Conservation (phyloP, 2,329 filamentous ascomycete species). For the Dryadomyces quercus-mongolicae region DNA sequence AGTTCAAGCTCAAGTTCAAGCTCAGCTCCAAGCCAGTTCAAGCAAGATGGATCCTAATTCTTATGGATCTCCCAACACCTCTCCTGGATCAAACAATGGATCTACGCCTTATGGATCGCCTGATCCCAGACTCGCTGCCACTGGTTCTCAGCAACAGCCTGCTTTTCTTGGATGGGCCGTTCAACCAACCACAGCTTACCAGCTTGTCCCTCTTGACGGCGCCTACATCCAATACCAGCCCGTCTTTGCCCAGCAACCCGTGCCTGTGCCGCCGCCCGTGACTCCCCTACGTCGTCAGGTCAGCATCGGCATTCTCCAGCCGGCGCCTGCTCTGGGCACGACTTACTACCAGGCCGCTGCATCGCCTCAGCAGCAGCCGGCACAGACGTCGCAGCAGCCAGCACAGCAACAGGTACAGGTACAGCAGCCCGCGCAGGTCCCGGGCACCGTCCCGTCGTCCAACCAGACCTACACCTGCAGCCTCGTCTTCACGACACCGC, state of each 20-base stretch:
- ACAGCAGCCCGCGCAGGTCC: too few relatives aligned
- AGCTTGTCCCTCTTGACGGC: constrained; percentile 4
- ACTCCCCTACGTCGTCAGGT: constrained; percentile 2
- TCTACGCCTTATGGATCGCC: too few relatives aligned
- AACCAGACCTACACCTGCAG: neutral
- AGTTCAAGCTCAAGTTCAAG: too few relatives aligned
- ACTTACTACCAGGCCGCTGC: neutral
- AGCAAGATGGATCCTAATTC: too few relatives aligned
- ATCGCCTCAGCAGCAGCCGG: neutral
- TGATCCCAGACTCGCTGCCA: neutral
- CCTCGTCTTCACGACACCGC: neutral
- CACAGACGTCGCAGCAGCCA: neutral
- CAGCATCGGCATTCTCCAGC: neutral
- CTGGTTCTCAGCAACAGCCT: neutral
- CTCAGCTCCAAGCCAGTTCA: too few relatives aligned
- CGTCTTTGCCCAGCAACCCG: constrained; percentile 1
- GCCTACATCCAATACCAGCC: neutral
- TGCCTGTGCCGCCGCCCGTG: neutral
- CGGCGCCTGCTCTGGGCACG: neutral
- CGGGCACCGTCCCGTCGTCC: neutral
- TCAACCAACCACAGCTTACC: constrained; percentile 2
- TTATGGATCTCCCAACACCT: too few relatives aligned
- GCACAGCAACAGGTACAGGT: too few relatives aligned
- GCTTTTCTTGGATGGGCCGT: constrained; percentile 2
- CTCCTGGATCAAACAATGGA: too few relatives aligned